Conservation (phyloP, 352 stramenopile genomes). For the Pseudoperonospora humuli region DNA sequence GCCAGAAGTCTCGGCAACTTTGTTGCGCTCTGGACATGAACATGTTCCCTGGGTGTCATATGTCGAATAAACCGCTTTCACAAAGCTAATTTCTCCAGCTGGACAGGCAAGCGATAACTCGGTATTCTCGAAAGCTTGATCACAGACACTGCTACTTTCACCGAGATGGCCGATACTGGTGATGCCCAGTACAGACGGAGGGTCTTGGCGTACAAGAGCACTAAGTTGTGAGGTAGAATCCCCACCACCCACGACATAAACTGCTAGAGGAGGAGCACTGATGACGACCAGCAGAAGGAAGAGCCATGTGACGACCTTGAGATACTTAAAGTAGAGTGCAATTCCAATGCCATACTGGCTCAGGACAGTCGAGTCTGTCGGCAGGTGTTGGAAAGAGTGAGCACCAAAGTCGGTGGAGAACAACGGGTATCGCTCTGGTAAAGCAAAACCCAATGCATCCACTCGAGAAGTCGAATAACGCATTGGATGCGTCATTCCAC, state of each 20-base stretch:
- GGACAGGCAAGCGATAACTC: constrained; percentile 54
- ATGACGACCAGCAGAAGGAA: constrained; percentile 72
- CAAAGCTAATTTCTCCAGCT: constrained; percentile 61
- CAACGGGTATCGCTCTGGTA: constrained; percentile 47
- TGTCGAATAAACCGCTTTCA: constrained; percentile 72
- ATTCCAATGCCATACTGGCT: constrained; percentile 74
- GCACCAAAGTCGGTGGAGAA: constrained; percentile 67
- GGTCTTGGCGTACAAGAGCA: constrained; percentile 56
- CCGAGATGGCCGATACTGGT: constrained; percentile 75
- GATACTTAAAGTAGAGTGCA: constrained; percentile 82
- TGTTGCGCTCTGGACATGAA: constrained; percentile 56
- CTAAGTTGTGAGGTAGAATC: constrained; percentile 49
- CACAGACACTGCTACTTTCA: constrained; percentile 57
- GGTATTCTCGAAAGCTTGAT: constrained; percentile 45
- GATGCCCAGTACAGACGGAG: constrained; percentile 60
- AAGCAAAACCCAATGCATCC: constrained; percentile 45
- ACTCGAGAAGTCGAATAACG: constrained; percentile 49
- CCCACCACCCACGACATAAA: constrained; percentile 64
- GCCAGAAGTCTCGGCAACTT: constrained; percentile 46
- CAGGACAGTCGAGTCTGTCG: constrained; percentile 66
- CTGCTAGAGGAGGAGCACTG: constrained; percentile 43
- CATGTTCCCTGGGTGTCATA: constrained; percentile 55
- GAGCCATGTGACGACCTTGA: constrained; percentile 80
- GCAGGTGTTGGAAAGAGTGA: constrained; percentile 64
- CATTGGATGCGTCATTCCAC: constrained; percentile 67